Evolutionary conservation across 345 rosid genomes (phyloP).

Genomic region (Sapria himalayana): DNA sequence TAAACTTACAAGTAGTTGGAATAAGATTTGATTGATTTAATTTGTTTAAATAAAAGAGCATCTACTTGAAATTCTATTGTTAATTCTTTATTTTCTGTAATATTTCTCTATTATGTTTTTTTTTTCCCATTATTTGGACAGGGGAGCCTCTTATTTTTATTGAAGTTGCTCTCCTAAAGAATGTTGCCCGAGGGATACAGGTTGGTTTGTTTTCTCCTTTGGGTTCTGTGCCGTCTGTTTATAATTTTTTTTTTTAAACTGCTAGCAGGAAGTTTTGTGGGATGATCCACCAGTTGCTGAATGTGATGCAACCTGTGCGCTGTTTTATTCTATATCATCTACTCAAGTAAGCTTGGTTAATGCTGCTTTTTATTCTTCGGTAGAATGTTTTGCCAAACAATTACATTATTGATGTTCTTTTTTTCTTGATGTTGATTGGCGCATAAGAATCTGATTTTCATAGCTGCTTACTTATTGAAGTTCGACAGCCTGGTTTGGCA

Average conservation of each 20-base stretch:
- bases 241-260: not conserved
- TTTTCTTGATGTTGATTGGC: too few species aligned
- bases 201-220: conserved; percentile 13
- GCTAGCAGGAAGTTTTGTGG: conserved; percentile 80
- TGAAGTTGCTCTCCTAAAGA: conserved; percentile 81
- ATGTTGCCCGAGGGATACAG: conserved; percentile 67
- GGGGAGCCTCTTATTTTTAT: conserved; percentile 97
- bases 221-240: conserved; percentile 1
- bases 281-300: conserved; percentile 75
- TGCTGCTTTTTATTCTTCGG: not conserved
- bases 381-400: too few species aligned
- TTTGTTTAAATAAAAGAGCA: too few species aligned
- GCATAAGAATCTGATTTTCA: too few species aligned
- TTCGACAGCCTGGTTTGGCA: conserved; percentile 78
- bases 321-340: conserved; percentile 93
- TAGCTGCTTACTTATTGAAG: conserved; percentile 11
- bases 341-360: conserved; percentile 37
- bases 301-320: conserved; percentile 52
- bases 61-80: too few species aligned
- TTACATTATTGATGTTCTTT: too few species aligned
- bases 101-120: conserved; percentile 3
- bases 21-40: conserved; percentile 4
- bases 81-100: too few species aligned
- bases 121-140: conserved; percentile 10
- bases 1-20: too few species aligned